Percentiles rank a stretch among this genome's conserved stretches.
phyloP scores from a whole-genome alignment of 495 filamentous ascomycete species.

The Cudoniella acicularis region DNA sequence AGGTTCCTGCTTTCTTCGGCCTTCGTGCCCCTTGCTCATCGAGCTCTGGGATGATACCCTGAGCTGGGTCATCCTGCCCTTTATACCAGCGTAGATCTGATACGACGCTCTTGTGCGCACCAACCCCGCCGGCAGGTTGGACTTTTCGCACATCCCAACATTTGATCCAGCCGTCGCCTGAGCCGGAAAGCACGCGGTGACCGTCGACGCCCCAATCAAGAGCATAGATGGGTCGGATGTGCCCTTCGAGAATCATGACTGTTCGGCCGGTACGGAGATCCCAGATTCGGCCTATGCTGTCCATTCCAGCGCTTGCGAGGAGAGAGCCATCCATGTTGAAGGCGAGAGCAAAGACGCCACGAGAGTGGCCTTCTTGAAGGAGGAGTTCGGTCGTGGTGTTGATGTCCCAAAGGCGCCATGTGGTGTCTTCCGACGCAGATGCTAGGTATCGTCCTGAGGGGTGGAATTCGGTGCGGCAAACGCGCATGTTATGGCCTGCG shows the following conservation, averaged over 20 bases:
- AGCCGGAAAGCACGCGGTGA: slow-evolving; percentile 80
- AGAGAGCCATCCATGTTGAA: slow-evolving; percentile 92
- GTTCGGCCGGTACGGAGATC: slow-evolving; percentile 91
- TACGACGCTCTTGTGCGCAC: slow-evolving; percentile 87
- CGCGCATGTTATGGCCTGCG: slow-evolving; percentile 78
- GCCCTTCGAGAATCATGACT: slow-evolving; percentile 92
- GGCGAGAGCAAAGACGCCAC: slow-evolving; percentile 82
- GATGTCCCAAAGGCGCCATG: slow-evolving; percentile 96
- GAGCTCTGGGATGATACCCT: slow-evolving; percentile 52
- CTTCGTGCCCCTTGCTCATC: slow-evolving; percentile 59
- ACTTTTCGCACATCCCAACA: slow-evolving; percentile 96
- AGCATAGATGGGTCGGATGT: slow-evolving; percentile 89
- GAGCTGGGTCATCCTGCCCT: slow-evolving; percentile 61
- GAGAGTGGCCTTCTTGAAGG: slow-evolving; percentile 90
- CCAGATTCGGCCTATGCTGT: slow-evolving; percentile 95
- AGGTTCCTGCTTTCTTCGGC: slow-evolving; percentile 72
- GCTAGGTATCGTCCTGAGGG: slow-evolving; percentile 88
- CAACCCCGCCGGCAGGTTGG: slow-evolving; percentile 74
- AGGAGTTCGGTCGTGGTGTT: slow-evolving; percentile 78
- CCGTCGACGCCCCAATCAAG: slow-evolving; percentile 92
- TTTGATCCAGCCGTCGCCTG: slow-evolving; percentile 94
- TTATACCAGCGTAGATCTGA: slow-evolving; percentile 94
- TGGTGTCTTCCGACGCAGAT: slow-evolving; percentile 92
- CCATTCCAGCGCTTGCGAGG: slow-evolving; percentile 82
- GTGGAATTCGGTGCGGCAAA: slow-evolving; percentile 91